Conservation (phyloP, 768 basidiomycete species). For the Amanita subjunquillea region DNA sequence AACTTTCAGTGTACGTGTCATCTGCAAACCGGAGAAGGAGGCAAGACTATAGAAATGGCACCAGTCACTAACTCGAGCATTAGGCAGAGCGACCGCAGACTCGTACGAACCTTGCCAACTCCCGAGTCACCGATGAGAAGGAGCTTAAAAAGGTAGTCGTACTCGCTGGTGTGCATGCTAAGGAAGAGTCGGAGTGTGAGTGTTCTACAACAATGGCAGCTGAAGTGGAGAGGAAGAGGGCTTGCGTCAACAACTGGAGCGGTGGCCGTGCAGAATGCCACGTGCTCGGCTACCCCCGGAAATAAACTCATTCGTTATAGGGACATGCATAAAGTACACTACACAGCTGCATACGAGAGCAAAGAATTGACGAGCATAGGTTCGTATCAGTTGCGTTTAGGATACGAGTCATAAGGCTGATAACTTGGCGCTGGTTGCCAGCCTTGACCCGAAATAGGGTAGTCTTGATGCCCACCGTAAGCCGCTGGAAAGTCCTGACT, state of each 20-base stretch:
- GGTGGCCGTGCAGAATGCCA: slow-evolving; percentile 14
- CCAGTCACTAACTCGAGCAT: slow-evolving; percentile 2
- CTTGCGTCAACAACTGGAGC: slow-evolving; percentile 27
- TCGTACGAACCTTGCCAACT: slow-evolving; percentile 69
- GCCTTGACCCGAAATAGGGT: slow-evolving; percentile 14
- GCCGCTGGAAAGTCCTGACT: slow-evolving; percentile 21
- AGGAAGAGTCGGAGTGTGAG: slow-evolving; percentile 14
- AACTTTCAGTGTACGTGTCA: slow-evolving; percentile 96
- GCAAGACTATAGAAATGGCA: slow-evolving; percentile 53
- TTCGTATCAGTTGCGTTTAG: background rate
- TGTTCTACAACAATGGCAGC: slow-evolving; percentile 18
- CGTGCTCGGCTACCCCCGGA: slow-evolving; percentile 17
- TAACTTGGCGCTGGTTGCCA: slow-evolving; percentile 25
- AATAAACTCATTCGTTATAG: background rate
- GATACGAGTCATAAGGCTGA: slow-evolving; percentile 10
- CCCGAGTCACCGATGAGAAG: slow-evolving; percentile 94
- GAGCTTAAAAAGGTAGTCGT: slow-evolving; percentile 94
- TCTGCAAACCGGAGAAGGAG: slow-evolving; percentile 88
- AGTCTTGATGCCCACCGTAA: slow-evolving; percentile 17
- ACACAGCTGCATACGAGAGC: background rate
- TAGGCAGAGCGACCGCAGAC: slow-evolving; percentile 8
- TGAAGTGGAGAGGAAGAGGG: slow-evolving; percentile 20
- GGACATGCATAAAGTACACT: background rate
- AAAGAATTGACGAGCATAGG: background rate
- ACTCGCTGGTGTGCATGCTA: slow-evolving; percentile 84